Conservation (phyloP, 352 stramenopile species). For the Globisporangium radiosum region DNA sequence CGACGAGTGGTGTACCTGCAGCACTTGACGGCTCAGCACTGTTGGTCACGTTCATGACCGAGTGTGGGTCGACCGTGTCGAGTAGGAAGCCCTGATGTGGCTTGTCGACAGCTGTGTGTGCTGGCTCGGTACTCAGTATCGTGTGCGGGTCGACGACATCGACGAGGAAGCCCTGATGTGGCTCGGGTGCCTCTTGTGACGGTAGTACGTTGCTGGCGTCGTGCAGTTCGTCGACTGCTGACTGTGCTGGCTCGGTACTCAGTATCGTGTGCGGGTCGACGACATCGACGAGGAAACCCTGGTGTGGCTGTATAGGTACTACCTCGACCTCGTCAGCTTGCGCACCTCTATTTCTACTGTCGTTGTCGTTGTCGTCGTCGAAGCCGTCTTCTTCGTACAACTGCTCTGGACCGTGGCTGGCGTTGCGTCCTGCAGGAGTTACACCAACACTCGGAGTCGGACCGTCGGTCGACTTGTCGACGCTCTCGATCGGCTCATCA, state of each 20-base stretch:
- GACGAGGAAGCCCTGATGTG: slow-evolving; percentile 1
- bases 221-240: too few species aligned
- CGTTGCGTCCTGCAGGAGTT: background rate
- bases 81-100: too few species aligned
- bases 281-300: background rate
- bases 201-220: too few species aligned
- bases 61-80: slow-evolving; percentile 2
- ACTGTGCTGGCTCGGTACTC: background rate
- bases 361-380: slow-evolving; percentile 11
- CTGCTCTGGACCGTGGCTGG: background rate
- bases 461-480: background rate
- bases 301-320: background rate
- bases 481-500: background rate
- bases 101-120: too few species aligned
- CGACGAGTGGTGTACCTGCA: background rate
- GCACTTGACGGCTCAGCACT: too few species aligned
- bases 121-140: background rate
- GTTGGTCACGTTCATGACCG: background rate
- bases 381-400: slow-evolving; percentile 30
- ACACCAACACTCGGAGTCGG: background rate
- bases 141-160: background rate
- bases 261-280: background rate
- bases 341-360: background rate
- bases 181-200: background rate
- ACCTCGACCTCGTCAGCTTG: too few species aligned